Evolutionary conservation across 139 green algal genomes (phyloP), one percentile per base, ranked within the genome.

Genomic region (Chlamydomonas schloesseri): DNA sequence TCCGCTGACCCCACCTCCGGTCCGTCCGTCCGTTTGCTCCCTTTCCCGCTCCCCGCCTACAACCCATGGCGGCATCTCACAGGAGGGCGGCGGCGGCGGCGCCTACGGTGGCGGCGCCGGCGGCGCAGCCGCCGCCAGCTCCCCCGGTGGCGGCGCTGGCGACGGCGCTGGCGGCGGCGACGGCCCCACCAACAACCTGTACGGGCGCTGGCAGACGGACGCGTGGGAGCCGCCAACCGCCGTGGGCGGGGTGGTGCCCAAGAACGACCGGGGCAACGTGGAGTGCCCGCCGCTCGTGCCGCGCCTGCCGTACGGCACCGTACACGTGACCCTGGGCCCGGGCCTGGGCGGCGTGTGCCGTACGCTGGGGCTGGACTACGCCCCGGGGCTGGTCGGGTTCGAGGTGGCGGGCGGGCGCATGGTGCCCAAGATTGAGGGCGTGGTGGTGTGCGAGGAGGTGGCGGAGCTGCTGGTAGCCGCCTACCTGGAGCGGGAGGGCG

Each of bases 141-240:
- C 18, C n/a, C n/a, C n/a, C n/a, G n/a, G n/a, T n/a, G n/a, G n/a
- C n/a, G n/a, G n/a, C n/a, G n/a, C 67, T 55, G 79, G 42, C 24
- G 79, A 8, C 57, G 42, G n/a, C n/a, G 83, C 46, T 42, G 14
- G 36, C 23, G 78, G 79, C 33, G 71, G 18, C 33, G 46, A 21
- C 18, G 55, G 8, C 55, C 81, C 60, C 53, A 81, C 67, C n/a
- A 47, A 71, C 46, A 83, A 88, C 62, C 86, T 98, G 86, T 98
- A 98, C 77, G 96, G 95, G 53, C n/a, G 84, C 28, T 98, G 96
- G 96, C 96, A 98, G 93, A 98, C 95, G 4, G 69, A 89, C 29
- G 65, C 65, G 10, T 96, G 90, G 92, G 60, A 53, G 47, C 82
- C 92, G 15, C 90, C 92, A 11, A 53, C 73, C 3, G 96, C 95